These are phyloP conservation scores for Colletotrichum sp. DNA, from an alignment of 2,329 filamentous ascomycete genomes.

Conservation along the genomic window DNA sequence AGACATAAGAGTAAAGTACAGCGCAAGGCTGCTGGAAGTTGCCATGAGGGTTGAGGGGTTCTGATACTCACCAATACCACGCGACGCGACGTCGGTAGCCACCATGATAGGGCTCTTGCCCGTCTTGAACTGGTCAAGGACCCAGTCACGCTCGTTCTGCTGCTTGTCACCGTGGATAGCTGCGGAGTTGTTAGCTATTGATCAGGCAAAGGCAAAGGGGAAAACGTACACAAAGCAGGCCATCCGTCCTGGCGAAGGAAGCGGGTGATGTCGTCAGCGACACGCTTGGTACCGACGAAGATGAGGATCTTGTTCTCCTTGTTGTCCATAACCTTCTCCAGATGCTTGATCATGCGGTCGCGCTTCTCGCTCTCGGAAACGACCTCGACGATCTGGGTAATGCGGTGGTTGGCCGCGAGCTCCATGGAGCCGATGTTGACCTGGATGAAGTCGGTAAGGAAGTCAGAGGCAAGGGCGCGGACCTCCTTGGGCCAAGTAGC, in stretches of 20 bases:
- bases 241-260: slow-evolving; percentile 98
- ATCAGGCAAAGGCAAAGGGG: slow-evolving; percentile 35
- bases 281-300: slow-evolving; percentile 92
- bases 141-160: slow-evolving; percentile 99
- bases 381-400: slow-evolving; percentile 97
- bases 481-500: slow-evolving; percentile 99
- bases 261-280: slow-evolving; percentile 96
- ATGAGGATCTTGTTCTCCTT: slow-evolving; percentile 95
- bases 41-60: slow-evolving; percentile 46
- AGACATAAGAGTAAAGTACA: slow-evolving; percentile 93
- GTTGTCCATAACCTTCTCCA: slow-evolving; percentile 98
- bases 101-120: slow-evolving; percentile 99
- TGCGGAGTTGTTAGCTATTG: slow-evolving; percentile 47
- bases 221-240: slow-evolving; percentile 86
- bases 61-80: slow-evolving; percentile 99
- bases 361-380: slow-evolving; percentile 97
- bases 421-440: slow-evolving; percentile 98
- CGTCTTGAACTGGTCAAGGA: slow-evolving; percentile 98
- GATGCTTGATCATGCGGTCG: slow-evolving; percentile 94
- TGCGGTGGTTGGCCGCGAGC: slow-evolving; percentile 94
- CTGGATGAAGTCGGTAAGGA: slow-evolving; percentile 95
- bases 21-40: slow-evolving; percentile 66
- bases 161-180: slow-evolving; percentile 99
- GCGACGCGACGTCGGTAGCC: slow-evolving; percentile 98
- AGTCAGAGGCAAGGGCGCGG: slow-evolving; percentile 87